Conservation (phyloP, 495 filamentous ascomycete genomes). For the Lepraria neglecta region DNA sequence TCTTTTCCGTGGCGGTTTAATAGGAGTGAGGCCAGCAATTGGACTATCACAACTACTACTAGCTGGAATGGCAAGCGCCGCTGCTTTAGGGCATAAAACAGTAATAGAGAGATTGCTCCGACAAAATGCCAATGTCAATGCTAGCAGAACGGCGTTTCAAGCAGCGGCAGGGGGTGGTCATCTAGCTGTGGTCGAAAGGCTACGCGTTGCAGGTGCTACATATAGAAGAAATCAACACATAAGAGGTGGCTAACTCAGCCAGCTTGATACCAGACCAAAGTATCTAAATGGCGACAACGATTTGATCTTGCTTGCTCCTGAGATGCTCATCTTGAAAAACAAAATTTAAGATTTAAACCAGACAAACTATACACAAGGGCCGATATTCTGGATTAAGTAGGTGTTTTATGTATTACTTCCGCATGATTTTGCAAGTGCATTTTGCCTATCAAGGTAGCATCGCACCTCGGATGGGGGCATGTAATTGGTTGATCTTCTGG, state of each 20-base stretch:
- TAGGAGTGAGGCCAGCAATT: conserved; percentile 6
- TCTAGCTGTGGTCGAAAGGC: conserved; percentile 8
- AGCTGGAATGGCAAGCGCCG: conserved; percentile 5
- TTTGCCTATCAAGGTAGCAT: background rate
- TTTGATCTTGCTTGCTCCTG: background rate
- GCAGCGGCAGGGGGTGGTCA: conserved; percentile 3
- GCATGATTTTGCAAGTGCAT: background rate
- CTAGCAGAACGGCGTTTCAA: conserved; percentile 6
- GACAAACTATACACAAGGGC: no score
- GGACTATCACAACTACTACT: conserved; percentile 2
- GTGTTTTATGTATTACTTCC: background rate
- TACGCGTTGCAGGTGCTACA: no score
- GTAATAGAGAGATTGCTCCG: conserved; percentile 17
- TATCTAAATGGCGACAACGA: background rate
- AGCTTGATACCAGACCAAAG: background rate
- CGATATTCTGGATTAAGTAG: no score
- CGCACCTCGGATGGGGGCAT: background rate
- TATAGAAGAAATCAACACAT: no score
- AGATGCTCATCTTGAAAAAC: background rate
- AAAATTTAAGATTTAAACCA: background rate
- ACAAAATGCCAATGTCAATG: conserved; percentile 12
- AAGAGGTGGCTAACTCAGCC: background rate
- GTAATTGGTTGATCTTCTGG: conserved; percentile 18
- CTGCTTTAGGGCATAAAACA: background rate
- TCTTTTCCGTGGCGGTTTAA: conserved; percentile 1